phyloP scores from a whole-genome alignment of 2,329 filamentous ascomycete genomes.

The Hymenoscyphus salicellus region DNA sequence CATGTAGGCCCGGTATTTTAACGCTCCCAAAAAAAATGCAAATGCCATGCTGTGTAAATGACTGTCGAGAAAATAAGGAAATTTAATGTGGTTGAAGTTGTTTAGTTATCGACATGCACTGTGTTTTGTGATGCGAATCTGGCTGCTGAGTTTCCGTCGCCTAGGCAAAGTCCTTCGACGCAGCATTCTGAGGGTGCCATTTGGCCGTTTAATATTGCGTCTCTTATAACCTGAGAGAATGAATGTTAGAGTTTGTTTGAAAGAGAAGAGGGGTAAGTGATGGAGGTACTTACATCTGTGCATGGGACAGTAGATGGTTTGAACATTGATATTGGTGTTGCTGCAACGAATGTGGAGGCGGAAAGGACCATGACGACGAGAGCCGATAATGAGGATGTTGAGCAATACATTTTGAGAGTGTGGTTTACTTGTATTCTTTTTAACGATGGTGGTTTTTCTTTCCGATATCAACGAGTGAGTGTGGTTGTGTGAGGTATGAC shows the following conservation, averaged over 20 bases:
- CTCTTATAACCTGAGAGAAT: constrained; percentile 18
- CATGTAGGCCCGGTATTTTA: constrained; percentile 3
- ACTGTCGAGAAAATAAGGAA: background rate
- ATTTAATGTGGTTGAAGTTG: background rate
- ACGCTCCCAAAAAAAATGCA: constrained; percentile 6
- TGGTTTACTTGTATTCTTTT: background rate
- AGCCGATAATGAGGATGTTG: constrained; percentile 17
- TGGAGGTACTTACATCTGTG: constrained; percentile 25
- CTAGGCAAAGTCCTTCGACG: constrained; percentile 29
- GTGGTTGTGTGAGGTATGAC: background rate
- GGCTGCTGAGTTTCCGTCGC: constrained; percentile 25
- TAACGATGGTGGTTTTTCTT: background rate
- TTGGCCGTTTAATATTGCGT: constrained; percentile 28
- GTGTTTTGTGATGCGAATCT: constrained; percentile 8
- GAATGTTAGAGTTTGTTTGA: constrained; percentile 6
- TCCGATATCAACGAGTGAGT: background rate
- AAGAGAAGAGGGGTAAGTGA: background rate
- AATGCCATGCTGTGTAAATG: background rate
- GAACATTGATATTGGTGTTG: constrained; percentile 15
- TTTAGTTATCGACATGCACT: background rate
- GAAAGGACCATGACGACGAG: constrained; percentile 16
- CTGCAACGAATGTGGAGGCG: constrained; percentile 19
- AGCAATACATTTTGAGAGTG: constrained; percentile 20
- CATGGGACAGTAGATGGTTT: constrained; percentile 18
- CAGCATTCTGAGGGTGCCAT: constrained; percentile 30